Conservation (phyloP, 2,329 filamentous ascomycete genomes). For the Cadophora sp. region DNA sequence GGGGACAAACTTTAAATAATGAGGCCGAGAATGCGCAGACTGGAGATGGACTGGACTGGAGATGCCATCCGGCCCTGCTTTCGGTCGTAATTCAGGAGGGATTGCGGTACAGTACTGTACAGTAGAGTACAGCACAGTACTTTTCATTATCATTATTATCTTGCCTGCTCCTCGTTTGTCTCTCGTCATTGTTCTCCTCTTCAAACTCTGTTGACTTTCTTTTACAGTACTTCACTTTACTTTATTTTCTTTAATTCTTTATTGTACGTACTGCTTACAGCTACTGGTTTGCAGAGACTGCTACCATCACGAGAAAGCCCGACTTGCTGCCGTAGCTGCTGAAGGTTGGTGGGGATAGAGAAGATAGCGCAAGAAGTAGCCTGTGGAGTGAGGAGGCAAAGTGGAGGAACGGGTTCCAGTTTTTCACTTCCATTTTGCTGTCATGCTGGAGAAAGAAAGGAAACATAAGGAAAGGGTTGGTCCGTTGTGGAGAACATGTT, state of each 20-base stretch:
- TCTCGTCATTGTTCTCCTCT: neutral
- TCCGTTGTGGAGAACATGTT: neutral
- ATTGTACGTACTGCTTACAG: too few species aligned
- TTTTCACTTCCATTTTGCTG: neutral
- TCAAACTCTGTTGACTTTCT: neutral
- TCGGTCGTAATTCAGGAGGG: neutral
- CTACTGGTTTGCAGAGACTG: neutral
- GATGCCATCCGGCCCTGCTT: conserved; percentile 3
- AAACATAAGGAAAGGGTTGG: neutral
- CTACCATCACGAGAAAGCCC: neutral
- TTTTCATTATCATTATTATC: too few species aligned
- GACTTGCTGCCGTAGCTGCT: neutral
- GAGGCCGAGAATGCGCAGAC: conserved; percentile 21
- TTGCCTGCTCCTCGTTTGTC: neutral
- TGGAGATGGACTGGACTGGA: neutral
- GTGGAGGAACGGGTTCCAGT: conserved; percentile 14
- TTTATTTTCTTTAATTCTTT: too few species aligned
- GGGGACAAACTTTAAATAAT: conserved; percentile 14
- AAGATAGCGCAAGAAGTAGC: neutral
- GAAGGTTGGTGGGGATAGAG: neutral
- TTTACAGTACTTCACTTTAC: neutral
- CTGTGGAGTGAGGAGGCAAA: neutral
- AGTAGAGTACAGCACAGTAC: too few species aligned
- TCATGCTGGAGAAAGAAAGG: neutral
- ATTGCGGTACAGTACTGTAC: neutral